phyloP scores from a whole-genome alignment of 2,329 filamentous ascomycete species.

The Beauveria sp. region DNA sequence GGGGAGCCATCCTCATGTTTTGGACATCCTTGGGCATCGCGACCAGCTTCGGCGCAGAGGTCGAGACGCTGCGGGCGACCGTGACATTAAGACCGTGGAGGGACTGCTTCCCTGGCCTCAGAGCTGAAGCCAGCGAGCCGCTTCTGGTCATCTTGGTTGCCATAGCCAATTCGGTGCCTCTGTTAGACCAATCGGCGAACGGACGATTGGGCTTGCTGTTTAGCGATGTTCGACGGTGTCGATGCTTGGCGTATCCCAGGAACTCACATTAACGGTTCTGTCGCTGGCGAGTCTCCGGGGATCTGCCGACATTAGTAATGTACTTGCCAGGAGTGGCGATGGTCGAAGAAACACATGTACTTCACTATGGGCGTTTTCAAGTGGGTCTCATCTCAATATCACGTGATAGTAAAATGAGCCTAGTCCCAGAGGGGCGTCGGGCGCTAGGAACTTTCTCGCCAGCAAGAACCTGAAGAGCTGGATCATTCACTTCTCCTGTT shows the following conservation, averaged over 20 bases:
- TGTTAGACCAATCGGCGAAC: constrained; percentile 38
- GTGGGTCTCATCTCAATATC: background rate
- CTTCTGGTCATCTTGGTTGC: constrained; percentile 52
- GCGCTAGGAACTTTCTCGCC: constrained; percentile 8
- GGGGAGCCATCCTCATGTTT: constrained; percentile 60
- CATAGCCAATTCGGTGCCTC: constrained; percentile 38
- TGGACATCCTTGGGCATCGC: constrained; percentile 52
- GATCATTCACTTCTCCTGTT: constrained; percentile 14
- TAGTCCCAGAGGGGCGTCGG: constrained; percentile 1
- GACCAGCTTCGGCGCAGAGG: constrained; percentile 41
- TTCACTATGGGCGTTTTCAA: constrained; percentile 6
- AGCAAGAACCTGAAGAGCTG: constrained; percentile 5
- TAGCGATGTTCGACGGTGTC: constrained; percentile 16
- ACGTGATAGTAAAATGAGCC: constrained; percentile 10
- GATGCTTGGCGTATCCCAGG: background rate
- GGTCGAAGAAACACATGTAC: background rate
- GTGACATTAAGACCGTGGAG: constrained; percentile 32
- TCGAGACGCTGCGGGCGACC: constrained; percentile 42
- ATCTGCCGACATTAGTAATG: constrained; percentile 21
- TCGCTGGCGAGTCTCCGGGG: constrained; percentile 17
- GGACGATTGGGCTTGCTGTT: constrained; percentile 19
- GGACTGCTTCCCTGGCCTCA: constrained; percentile 43
- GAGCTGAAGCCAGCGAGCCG: constrained; percentile 47
- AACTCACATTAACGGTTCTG: constrained; percentile 2
- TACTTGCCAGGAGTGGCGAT: constrained; percentile 13